phyloP scores from a whole-genome alignment of 139 green algal species.

The Chlorella sorokiniana region DNA sequence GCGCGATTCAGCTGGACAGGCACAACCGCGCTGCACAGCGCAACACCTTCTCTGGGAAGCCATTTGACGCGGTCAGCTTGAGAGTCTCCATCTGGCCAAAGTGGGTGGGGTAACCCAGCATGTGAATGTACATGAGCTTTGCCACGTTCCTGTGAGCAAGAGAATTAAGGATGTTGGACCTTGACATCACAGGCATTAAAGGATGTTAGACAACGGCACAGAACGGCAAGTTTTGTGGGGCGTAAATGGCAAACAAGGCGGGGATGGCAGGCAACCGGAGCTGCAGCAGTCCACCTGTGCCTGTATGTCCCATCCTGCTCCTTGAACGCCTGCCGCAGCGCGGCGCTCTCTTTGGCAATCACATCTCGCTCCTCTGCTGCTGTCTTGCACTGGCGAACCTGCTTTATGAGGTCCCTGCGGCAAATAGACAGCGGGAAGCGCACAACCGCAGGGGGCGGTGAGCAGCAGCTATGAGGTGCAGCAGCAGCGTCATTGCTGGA shows the following conservation, averaged over 20 bases:
- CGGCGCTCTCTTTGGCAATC: conserved; percentile 94
- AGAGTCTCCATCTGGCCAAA: conserved; percentile 99
- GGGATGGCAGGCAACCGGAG: background rate
- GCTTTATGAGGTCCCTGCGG: conserved; percentile 37
- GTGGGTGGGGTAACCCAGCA: conserved; percentile 99
- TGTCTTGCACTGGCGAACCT: conserved; percentile 61
- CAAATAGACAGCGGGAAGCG: background rate
- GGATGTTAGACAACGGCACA: conserved; percentile 21
- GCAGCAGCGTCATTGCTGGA: no score
- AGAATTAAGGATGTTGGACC: no score
- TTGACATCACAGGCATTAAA: no score
- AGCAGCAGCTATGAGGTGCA: no score
- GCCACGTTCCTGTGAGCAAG: conserved; percentile 89
- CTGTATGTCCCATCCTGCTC: conserved; percentile 69
- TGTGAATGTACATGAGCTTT: conserved; percentile 99
- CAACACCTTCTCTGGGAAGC: conserved; percentile 88
- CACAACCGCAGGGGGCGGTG: background rate
- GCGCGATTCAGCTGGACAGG: background rate
- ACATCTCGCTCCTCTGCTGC: conserved; percentile 95
- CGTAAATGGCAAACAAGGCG: background rate
- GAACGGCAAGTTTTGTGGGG: background rate
- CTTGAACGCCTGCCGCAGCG: conserved; percentile 87
- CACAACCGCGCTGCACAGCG: background rate
- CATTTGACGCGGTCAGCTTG: conserved; percentile 88
- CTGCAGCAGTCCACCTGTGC: conserved; percentile 28